A percentile compares a stretch with the other conserved stretches of the same genome.
These are phyloP conservation scores for Plasmodium cynomolgi DNA, from an alignment of 169 alveolate species.

Conservation along the genomic window DNA sequence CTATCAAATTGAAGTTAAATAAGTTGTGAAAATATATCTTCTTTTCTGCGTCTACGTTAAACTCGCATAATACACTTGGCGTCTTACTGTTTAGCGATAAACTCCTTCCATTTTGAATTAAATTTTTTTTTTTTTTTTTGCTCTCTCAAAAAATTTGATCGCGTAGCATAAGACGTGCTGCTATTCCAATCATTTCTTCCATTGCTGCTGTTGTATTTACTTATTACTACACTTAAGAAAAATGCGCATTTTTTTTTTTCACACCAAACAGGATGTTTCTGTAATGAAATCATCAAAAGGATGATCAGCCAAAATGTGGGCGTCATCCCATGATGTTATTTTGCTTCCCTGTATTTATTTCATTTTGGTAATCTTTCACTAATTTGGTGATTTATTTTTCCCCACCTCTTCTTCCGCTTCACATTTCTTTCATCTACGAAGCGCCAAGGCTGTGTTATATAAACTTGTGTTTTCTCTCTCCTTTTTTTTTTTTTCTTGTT, in stretches of 20 bases:
- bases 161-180: not conserved
- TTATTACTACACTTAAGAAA: not conserved
- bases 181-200: not conserved
- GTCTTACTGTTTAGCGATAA: not conserved
- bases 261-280: slow-evolving; percentile 20
- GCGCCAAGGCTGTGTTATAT: not conserved
- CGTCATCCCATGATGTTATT: slow-evolving; percentile 40
- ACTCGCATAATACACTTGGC: slow-evolving; percentile 8
- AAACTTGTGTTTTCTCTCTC: not conserved
- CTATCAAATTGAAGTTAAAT: slow-evolving; percentile 22
- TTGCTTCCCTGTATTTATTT: not conserved
- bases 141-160: not conserved
- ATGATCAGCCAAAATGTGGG: slow-evolving; percentile 19
- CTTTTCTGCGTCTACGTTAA: slow-evolving; percentile 40
- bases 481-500: not conserved
- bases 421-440: not conserved
- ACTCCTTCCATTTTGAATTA: not conserved
- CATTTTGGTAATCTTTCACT: not conserved
- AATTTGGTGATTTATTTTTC: not conserved
- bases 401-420: not conserved
- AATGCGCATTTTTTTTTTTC: slow-evolving; percentile 17
- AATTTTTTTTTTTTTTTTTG: not conserved
- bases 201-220: not conserved
- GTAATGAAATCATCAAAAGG: slow-evolving; percentile 44
- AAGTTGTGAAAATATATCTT: slow-evolving; percentile 34